phyloP scores from a whole-genome alignment of 768 basidiomycete genomes.

The Cystobasidium ongulense region DNA sequence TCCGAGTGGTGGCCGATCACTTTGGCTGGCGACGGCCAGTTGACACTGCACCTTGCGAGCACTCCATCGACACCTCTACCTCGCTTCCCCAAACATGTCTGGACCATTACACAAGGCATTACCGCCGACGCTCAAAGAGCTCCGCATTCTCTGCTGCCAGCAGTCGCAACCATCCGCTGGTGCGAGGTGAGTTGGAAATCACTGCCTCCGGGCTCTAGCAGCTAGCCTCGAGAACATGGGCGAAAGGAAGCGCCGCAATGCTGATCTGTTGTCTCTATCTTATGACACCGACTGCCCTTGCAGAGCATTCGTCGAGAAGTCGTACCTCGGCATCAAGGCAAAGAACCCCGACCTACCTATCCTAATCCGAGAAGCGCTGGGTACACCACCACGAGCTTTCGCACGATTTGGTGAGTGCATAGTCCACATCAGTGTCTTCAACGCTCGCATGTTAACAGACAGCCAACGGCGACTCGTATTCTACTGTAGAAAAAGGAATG shows the following conservation, averaged over 20 bases:
- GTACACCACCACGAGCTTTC: constrained; percentile 41
- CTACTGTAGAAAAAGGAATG: constrained; percentile 38
- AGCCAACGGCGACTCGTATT: no score
- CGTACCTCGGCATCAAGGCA: constrained; percentile 39
- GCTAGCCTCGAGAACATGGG: no score
- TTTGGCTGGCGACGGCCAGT: background rate
- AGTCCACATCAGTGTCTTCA: no score
- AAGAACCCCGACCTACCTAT: constrained; percentile 42
- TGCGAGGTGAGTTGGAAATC: constrained; percentile 33
- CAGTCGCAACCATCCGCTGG: constrained; percentile 35
- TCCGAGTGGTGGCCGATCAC: no score
- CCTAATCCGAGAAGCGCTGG: constrained; percentile 41
- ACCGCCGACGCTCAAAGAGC: constrained; percentile 38
- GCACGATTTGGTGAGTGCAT: constrained; percentile 39
- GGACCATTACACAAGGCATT: constrained; percentile 38
- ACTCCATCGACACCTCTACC: no score
- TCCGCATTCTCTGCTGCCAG: constrained; percentile 42
- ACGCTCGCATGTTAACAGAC: no score
- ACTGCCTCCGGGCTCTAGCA: no score
- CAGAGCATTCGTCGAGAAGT: constrained; percentile 40
- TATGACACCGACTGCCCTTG: background rate
- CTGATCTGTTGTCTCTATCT: background rate
- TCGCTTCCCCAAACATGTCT: constrained; percentile 32
- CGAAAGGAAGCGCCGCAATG: no score
- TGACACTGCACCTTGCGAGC: background rate